These are phyloP conservation scores for Plectranthus barbatus DNA, from an alignment of 257 asterid species.

Conservation along the genomic window DNA sequence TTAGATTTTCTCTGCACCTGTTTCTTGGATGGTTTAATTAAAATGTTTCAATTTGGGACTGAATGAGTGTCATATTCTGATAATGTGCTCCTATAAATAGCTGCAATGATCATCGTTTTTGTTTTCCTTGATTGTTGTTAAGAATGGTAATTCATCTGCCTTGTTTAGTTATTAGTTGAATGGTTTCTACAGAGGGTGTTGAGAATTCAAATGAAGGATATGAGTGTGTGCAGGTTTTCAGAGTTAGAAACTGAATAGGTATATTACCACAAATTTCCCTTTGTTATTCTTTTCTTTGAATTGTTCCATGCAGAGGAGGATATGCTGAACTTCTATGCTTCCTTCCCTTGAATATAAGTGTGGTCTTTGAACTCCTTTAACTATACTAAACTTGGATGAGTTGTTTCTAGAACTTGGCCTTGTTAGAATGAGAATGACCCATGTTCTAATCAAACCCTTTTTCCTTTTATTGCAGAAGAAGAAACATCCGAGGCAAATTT, in stretches of 20 bases:
- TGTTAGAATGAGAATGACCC: constrained; percentile 1
- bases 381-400: not conserved
- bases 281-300: not conserved
- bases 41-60: not conserved
- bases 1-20: not conserved
- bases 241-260: not conserved
- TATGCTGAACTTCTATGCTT: not conserved
- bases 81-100: not conserved
- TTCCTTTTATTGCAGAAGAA: constrained; percentile 23
- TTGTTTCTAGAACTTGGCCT: not conserved
- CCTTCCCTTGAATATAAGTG: not conserved
- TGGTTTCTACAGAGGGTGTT: constrained; percentile 1
- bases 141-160: constrained; percentile 12
- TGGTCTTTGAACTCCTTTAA: constrained; percentile 1
- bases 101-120: not conserved
- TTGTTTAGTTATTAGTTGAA: constrained; percentile 13
- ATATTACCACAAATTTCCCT: not conserved
- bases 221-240: not conserved
- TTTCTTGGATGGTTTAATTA: constrained; percentile 7
- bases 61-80: constrained; percentile 16
- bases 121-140: not conserved
- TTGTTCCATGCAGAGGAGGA: not conserved
- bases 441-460: constrained; percentile 3
- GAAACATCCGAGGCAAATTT: constrained; percentile 17
- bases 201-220: constrained; percentile 4